Base-by-base conservation (phyloP, 305 asterid species). In the Fraxinus angustifolia region DNA sequence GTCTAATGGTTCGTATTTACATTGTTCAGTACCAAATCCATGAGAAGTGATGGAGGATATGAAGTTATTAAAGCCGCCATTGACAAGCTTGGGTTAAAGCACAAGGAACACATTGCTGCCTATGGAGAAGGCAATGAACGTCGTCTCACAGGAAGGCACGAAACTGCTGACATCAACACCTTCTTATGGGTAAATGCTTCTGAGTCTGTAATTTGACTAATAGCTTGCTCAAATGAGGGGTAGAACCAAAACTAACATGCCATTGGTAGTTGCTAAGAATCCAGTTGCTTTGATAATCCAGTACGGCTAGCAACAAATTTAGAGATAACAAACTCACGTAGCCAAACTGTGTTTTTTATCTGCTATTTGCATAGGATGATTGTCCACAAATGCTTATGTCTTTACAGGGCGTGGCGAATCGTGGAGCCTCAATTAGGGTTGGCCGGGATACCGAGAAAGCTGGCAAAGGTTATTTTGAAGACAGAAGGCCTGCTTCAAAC, bases 91-190 rank as follows among this genome's bases (percentile, higher is more conserved):
- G 85, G 88, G 8, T 31, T 88, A 85, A 90, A 76, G 95, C 97
- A 93, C 91, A 90, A 85, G 68, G 89, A 91, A 42, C 97, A 93
- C 88, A 93, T 93, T 77, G 85, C 95, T 4, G 97, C 95, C 1
- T 93, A 93, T 36, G 97, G 97, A 7, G 96, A 93, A 81, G 97
- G 97, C 84, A 93, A 93, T 45, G 95, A 93, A 75, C 91, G 97
- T 1, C 94, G 97, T n/a, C 91, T 93, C 23, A 93, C 97, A 0
- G 97, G 97, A 58, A 88, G 34, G 76, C 97, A 93, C 53, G 97
- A 92, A 82, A 93, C 97, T 0, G 97, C 95, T 23, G 87, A 87
- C 78, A 92, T 93, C 21, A 80, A 91, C 86, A 85, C 88, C 21
- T 92, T 92, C 89, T 75, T 82, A 90, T 92, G 93, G 97, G 97